Conservation (phyloP, 1,284 basidiomycete species). For the Tausonia pullulans region DNA sequence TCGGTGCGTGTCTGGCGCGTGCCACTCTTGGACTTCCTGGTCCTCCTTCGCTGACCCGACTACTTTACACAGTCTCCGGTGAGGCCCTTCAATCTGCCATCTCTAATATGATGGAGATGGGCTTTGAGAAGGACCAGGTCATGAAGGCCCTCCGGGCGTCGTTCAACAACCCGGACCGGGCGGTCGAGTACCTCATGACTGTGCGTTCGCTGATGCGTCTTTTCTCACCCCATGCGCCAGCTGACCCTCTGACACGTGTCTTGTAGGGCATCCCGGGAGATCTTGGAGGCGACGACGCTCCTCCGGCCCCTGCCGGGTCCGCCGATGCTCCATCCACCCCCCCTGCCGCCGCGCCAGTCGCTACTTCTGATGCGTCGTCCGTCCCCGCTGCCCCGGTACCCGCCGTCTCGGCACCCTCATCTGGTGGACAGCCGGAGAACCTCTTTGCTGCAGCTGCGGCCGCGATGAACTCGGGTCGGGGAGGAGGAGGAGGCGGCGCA, state of each 20-base stretch:
- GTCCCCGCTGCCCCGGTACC: constrained; percentile 27
- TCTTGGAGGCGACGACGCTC: constrained; percentile 18
- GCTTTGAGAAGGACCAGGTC: constrained; percentile 79
- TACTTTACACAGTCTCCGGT: constrained; percentile 46
- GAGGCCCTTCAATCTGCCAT: constrained; percentile 61
- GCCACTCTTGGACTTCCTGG: not conserved
- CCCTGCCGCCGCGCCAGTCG: constrained; percentile 30
- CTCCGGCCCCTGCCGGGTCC: constrained; percentile 29
- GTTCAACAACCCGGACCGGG: constrained; percentile 96
- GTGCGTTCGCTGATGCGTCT: constrained; percentile 42
- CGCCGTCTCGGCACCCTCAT: constrained; percentile 30
- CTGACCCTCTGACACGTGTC: constrained; percentile 11
- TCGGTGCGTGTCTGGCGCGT: constrained; percentile 1
- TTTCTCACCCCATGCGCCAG: not conserved
- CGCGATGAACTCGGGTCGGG: constrained; percentile 25
- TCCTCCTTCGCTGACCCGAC: not conserved
- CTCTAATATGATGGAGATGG: constrained; percentile 84
- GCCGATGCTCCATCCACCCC: constrained; percentile 33
- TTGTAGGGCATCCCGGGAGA: constrained; percentile 61
- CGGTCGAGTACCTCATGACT: constrained; percentile 92
- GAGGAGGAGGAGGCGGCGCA: constrained; percentile 28
- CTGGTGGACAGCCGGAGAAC: constrained; percentile 33
- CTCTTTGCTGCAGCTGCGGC: constrained; percentile 29
- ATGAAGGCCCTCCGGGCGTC: constrained; percentile 79
- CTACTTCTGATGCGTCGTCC: constrained; percentile 16